Evolutionary conservation across 257 asterid species (phyloP).

Genomic region (Nicotiana tomentosiformis): DNA sequence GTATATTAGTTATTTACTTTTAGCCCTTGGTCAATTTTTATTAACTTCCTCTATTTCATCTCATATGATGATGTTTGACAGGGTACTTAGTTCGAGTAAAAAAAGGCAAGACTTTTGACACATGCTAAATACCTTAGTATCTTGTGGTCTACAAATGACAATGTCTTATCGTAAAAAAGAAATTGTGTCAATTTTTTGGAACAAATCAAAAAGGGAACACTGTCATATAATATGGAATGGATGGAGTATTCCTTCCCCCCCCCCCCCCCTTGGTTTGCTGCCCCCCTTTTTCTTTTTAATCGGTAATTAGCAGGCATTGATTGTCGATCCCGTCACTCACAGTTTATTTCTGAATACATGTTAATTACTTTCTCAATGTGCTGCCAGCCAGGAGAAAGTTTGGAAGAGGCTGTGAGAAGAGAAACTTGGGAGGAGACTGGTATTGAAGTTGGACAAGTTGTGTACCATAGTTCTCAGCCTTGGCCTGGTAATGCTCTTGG

Average conservation of each 20-base stretch:
- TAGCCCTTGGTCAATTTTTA: neutral
- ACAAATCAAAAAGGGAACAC: neutral
- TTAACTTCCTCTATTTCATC: neutral
- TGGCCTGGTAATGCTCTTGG: conserved; percentile 70
- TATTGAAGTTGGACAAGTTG: conserved; percentile 90
- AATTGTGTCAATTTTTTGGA: neutral
- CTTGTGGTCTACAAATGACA: neutral
- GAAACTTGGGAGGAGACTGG: conserved; percentile 97
- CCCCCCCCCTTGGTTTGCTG: neutral
- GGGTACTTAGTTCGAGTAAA: neutral
- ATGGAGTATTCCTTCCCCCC: no score
- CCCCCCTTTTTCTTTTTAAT: neutral
- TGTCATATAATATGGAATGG: neutral
- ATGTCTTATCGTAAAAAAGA: neutral
- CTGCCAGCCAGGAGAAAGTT: conserved; percentile 88
- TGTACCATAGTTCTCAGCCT: conserved; percentile 96
- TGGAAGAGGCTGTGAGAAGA: conserved; percentile 96
- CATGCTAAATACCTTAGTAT: neutral
- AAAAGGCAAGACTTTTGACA: neutral
- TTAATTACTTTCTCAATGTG: neutral
- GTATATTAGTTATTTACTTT: neutral
- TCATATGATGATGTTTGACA: neutral
- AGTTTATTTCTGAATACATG: neutral
- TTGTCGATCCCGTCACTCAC: neutral
- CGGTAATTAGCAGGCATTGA: neutral